Percentiles rank a stretch among this genome's conserved stretches.
Conservation (phyloP, 2,329 filamentous ascomycete species). For the Penicillium sp. region DNA sequence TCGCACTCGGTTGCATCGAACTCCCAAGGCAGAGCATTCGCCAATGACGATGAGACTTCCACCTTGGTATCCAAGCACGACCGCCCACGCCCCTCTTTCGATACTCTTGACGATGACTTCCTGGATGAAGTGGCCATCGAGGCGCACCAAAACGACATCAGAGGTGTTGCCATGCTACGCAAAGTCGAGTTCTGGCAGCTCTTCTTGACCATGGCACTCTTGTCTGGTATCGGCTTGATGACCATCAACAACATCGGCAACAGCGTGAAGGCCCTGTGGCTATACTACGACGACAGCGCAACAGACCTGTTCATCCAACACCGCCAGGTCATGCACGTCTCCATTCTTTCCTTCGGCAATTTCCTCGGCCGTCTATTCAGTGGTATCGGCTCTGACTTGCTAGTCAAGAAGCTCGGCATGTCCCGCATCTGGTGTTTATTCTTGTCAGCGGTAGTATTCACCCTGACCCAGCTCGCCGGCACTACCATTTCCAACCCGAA, state of each 20-base stretch:
- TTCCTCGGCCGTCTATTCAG: conserved; percentile 78
- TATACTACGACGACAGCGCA: conserved; percentile 72
- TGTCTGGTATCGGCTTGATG: conserved; percentile 93
- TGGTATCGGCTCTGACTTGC: conserved; percentile 84
- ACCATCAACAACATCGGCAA: conserved; percentile 99
- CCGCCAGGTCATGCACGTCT: conserved; percentile 87
- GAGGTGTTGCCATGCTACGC: conserved; percentile 71
- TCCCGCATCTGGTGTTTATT: conserved; percentile 91
- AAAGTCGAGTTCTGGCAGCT: conserved; percentile 85
- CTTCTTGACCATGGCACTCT: conserved; percentile 81
- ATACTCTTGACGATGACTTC: conserved; percentile 49
- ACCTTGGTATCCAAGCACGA: conserved; percentile 69
- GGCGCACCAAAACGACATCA: conserved; percentile 84
- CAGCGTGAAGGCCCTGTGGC: conserved; percentile 82
- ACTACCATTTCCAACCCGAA: conserved; percentile 74
- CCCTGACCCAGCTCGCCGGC: conserved; percentile 72
- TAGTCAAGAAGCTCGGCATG: conserved; percentile 75
- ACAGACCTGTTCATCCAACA: conserved; percentile 72
- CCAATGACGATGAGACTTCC: conserved; percentile 67
- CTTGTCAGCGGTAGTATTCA: conserved; percentile 73
- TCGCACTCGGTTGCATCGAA: conserved; percentile 32
- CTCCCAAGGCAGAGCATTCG: conserved; percentile 22
- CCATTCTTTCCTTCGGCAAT: conserved; percentile 83
- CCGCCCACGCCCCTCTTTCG: conserved; percentile 52
- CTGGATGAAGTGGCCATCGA: conserved; percentile 63